Conservation (phyloP, 2,329 filamentous ascomycete genomes). For the Biscogniauxia marginata region DNA sequence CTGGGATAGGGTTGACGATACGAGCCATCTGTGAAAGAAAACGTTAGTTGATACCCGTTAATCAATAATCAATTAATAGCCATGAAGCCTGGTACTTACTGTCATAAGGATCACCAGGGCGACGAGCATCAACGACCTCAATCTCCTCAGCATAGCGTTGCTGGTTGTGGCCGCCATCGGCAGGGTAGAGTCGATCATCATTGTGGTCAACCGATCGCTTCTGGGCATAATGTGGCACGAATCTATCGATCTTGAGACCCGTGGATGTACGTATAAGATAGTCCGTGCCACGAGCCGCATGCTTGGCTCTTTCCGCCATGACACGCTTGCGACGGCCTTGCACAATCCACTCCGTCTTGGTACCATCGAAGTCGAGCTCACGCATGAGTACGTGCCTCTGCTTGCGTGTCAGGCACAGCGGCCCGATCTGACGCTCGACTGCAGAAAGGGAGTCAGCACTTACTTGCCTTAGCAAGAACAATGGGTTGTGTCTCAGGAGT, state of each 20-base stretch:
- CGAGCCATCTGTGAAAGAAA: background rate
- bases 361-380: slow-evolving; percentile 23
- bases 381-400: slow-evolving; percentile 27
- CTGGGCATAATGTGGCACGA: too few relatives aligned
- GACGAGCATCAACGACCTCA: background rate
- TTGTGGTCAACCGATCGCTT: background rate
- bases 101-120: background rate
- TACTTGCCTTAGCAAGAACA: too few relatives aligned
- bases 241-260: background rate
- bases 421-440: slow-evolving; percentile 22
- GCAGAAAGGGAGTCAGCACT: too few relatives aligned
- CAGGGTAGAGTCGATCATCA: too few relatives aligned
- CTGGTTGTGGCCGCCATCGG: background rate
- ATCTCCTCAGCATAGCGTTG: background rate
- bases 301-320: background rate
- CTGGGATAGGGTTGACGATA: too few relatives aligned
- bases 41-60: too few relatives aligned
- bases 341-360: slow-evolving; percentile 22
- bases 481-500: too few relatives aligned
- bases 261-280: background rate
- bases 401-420: slow-evolving; percentile 24
- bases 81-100: background rate
- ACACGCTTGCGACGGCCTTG: background rate
- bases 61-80: too few relatives aligned
- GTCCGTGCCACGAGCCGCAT: background rate